A percentile compares a stretch with the other conserved stretches of the same genome.
phyloP scores from a whole-genome alignment of 106 monocot genomes.

The Chionographis japonica region DNA sequence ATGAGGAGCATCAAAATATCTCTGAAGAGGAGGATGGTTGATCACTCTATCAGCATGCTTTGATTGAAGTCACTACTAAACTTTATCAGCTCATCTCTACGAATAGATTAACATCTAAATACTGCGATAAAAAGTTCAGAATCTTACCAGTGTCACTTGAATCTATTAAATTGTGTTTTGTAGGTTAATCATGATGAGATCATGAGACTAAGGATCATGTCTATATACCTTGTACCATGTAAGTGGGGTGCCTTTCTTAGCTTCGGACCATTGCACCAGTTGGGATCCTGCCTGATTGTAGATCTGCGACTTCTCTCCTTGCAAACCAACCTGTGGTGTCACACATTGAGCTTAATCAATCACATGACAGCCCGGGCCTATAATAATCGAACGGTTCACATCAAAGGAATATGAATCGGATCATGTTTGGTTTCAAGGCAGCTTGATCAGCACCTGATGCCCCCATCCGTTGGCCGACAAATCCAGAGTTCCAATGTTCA shows the following conservation, averaged over 20 bases:
- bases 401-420: neutral
- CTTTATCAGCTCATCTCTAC: too few species aligned
- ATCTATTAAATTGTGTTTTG: too few species aligned
- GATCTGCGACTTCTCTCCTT: conserved; percentile 24
- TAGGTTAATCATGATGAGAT: too few species aligned
- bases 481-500: conserved; percentile 58
- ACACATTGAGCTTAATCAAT: neutral
- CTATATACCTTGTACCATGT: conserved; percentile 40
- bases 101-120: too few species aligned
- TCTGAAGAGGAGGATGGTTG: conserved; percentile 18
- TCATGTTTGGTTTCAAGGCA: neutral
- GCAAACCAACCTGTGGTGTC: conserved; percentile 19
- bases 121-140: neutral
- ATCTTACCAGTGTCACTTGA: too few species aligned
- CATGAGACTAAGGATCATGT: too few species aligned
- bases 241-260: conserved; percentile 15
- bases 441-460: conserved; percentile 26
- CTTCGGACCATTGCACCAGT: conserved; percentile 23
- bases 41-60: neutral
- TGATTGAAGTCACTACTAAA: too few species aligned
- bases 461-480: conserved; percentile 43
- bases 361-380: neutral
- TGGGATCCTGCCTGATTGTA: conserved; percentile 10
- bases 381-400: too few species aligned
- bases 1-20: conserved; percentile 62